Conservation (phyloP, 1,284 basidiomycete genomes). For the Trichosporon sp. region DNA sequence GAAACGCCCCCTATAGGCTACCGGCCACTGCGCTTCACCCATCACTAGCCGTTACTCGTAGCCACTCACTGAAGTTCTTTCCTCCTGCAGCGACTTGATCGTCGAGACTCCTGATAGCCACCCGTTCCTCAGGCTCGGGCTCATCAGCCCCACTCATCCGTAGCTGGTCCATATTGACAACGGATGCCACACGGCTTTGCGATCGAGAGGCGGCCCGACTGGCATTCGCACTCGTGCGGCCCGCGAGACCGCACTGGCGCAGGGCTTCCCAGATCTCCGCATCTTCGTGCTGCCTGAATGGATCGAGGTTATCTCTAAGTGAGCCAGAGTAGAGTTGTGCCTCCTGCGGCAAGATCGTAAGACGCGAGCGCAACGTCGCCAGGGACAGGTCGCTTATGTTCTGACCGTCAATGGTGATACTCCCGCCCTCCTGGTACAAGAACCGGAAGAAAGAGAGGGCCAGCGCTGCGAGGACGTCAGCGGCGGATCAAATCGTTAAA, state of each 20-base stretch:
- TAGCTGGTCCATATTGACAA: not conserved
- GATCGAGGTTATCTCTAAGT: constrained; percentile 59
- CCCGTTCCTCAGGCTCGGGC: constrained; percentile 48
- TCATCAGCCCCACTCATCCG: constrained; percentile 27
- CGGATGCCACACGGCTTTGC: constrained; percentile 15
- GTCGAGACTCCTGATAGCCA: constrained; percentile 59
- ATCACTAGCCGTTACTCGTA: not conserved
- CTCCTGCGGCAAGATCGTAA: constrained; percentile 62
- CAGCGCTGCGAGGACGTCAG: constrained; percentile 40
- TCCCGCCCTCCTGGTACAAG: constrained; percentile 56
- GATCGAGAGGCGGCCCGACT: constrained; percentile 14
- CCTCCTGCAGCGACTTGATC: constrained; percentile 60
- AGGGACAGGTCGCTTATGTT: constrained; percentile 60
- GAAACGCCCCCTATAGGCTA: not conserved
- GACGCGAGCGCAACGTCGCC: constrained; percentile 58
- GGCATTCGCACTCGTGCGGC: constrained; percentile 33
- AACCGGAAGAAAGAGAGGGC: constrained; percentile 60
- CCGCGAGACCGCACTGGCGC: constrained; percentile 58
- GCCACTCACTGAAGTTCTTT: constrained; percentile 49
- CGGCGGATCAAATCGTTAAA: constrained; percentile 3
- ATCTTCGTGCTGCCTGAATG: constrained; percentile 59
- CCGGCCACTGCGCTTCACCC: not conserved
- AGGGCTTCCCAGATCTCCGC: constrained; percentile 61
- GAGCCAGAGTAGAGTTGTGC: constrained; percentile 58
- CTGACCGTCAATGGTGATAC: constrained; percentile 58